phyloP scores from a whole-genome alignment of 495 filamentous ascomycete species.

The Baudoinia panamericana region DNA sequence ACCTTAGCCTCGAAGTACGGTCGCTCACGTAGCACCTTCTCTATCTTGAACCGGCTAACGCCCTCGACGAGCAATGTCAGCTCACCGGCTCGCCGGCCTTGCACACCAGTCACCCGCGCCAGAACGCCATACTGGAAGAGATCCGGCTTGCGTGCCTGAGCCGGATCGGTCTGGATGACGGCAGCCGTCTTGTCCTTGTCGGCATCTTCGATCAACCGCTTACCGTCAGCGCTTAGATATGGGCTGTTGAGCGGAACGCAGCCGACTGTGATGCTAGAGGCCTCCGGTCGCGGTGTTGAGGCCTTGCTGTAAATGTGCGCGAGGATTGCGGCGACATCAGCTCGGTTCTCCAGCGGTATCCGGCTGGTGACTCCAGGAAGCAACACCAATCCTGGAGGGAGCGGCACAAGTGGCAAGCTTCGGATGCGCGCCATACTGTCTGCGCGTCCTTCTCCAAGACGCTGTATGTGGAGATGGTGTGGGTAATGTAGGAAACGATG shows the following conservation, averaged over 20 bases:
- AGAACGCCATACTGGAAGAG: constrained; percentile 64
- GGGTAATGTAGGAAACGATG: too few relatives aligned
- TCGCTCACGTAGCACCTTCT: constrained; percentile 59
- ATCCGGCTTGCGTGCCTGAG: constrained; percentile 51
- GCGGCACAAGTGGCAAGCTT: constrained; percentile 56
- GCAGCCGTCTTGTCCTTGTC: constrained; percentile 32
- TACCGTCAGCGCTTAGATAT: constrained; percentile 52
- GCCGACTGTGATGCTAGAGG: constrained; percentile 55
- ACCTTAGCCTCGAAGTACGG: constrained; percentile 79
- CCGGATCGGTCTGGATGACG: constrained; percentile 40
- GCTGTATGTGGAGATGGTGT: too few relatives aligned
- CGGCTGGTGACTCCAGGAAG: constrained; percentile 68
- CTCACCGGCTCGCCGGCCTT: constrained; percentile 65
- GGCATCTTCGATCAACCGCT: constrained; percentile 50
- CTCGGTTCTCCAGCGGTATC: constrained; percentile 61
- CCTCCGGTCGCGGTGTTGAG: constrained; percentile 48
- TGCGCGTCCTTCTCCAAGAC: too few relatives aligned
- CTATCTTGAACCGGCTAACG: constrained; percentile 58
- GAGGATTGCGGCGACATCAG: constrained; percentile 72
- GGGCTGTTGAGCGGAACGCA: constrained; percentile 71
- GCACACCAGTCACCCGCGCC: constrained; percentile 71
- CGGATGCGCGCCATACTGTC: constrained; percentile 1
- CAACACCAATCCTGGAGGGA: constrained; percentile 60
- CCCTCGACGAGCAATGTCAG: constrained; percentile 79
- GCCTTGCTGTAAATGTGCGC: constrained; percentile 59